These are phyloP conservation scores for Solanum corneliomulleri DNA, from an alignment of 257 asterid genomes.

Conservation along the genomic window DNA sequence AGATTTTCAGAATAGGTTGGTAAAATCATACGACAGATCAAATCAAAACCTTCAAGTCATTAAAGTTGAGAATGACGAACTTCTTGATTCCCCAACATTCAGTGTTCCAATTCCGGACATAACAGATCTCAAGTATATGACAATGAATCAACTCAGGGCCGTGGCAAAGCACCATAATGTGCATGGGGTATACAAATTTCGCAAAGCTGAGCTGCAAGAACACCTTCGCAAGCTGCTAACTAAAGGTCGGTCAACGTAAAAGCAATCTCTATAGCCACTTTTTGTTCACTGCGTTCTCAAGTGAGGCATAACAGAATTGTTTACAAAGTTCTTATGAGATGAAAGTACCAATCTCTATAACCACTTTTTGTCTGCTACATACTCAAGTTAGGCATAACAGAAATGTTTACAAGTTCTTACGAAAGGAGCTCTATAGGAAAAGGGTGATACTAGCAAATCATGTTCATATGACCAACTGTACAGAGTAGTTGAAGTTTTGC, in stretches of 20 bases:
- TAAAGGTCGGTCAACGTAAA: not conserved
- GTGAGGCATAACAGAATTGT: not conserved
- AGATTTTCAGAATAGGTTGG: not conserved
- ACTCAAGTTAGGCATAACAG: not conserved
- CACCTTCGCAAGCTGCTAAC: not conserved
- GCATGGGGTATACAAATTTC: constrained; percentile 12
- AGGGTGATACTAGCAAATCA: not conserved
- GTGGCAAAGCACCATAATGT: constrained; percentile 24
- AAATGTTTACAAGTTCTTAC: not conserved
- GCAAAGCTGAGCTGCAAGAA: constrained; percentile 20
- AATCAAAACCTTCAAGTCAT: not conserved
- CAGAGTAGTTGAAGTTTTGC: not conserved
- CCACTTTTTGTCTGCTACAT: not conserved
- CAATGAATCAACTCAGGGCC: constrained; percentile 14
- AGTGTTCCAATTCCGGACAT: not conserved
- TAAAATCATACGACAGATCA: not conserved
- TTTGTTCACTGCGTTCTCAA: not conserved
- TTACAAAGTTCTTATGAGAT: not conserved
- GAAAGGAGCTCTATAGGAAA: not conserved
- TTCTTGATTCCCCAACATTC: not conserved
- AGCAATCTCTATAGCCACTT: not conserved
- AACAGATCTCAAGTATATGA: not conserved
- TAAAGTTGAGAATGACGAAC: not conserved
- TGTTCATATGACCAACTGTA: not conserved
- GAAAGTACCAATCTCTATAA: not conserved